Evolutionary conservation across 306 rosid species (phyloP).

Genomic region (Vigna angularis): DNA sequence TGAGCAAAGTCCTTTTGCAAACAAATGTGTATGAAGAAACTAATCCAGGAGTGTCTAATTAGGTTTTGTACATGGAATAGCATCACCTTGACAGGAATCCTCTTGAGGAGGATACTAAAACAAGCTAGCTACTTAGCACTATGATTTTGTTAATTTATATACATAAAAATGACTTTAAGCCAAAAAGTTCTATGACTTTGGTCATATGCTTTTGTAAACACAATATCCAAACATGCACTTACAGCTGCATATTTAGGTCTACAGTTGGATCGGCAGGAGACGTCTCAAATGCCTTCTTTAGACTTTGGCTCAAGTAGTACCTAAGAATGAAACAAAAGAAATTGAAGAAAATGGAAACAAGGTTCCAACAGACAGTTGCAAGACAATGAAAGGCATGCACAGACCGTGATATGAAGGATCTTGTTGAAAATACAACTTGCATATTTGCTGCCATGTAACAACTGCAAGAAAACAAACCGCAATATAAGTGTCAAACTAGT

Average conservation of each 20-base stretch:
- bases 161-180: not conserved
- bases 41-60: too few relatives aligned
- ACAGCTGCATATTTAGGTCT: constrained; percentile 89
- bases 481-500: constrained; percentile 18
- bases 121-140: constrained; percentile 30
- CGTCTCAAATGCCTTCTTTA: constrained; percentile 66
- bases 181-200: not conserved
- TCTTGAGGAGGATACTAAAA: not conserved
- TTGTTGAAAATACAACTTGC: constrained; percentile 89
- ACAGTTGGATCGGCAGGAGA: constrained; percentile 97
- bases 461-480: constrained; percentile 66
- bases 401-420: constrained; percentile 70
- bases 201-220: constrained; percentile 3
- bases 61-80: not conserved
- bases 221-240: constrained; percentile 33
- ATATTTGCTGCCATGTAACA: constrained; percentile 96
- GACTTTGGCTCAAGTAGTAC: constrained; percentile 62
- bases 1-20: not conserved
- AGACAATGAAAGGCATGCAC: constrained; percentile 36
- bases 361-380: not conserved
- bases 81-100: not conserved
- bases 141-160: not conserved
- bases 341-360: constrained; percentile 34
- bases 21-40: not conserved
- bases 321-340: constrained; percentile 48